Base-by-base conservation (phyloP, 2,329 filamentous ascomycete species). In the Allantophomopsis lycopodina region DNA sequence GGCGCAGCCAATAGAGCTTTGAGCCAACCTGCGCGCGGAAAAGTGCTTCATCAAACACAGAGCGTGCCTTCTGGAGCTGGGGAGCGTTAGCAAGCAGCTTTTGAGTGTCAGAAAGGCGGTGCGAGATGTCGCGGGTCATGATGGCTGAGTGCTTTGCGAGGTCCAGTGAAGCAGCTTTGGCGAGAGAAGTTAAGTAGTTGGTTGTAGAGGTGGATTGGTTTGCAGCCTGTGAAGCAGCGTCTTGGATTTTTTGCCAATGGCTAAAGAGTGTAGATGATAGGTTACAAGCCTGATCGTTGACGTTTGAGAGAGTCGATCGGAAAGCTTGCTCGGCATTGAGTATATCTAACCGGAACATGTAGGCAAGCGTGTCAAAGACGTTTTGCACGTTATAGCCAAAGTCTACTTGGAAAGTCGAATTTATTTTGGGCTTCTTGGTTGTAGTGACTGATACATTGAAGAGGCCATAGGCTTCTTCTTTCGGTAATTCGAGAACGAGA, bases 331-430 rank as follows among this genome's bases (percentile, higher is more conserved):
- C 23, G 23, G 23, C 23, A 10, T 28, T 8, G 11, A 28, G 23
- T 10, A 28, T 28, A 28, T 28, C 23, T 28, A 10, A 28, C 3
- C 23, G 23, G 11, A 28, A 28, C 23, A 28, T 10, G 7, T 12
- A 28, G 23, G 23, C 23, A 41, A 42, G 36, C 48, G 54, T 7
- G 49, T 52, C 4, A 50, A 28, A 15, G 42, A 44, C 6, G 52
- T 48, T 3, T 51, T 30, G 28, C 42, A 40, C 14, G 42, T 31
- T 7, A 44, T 43, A 28, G 23, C 73, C 71, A 54, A 80, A 76
- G 52, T 77, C 68, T 21, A 80, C 58, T 32, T 68, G 65, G 52
- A 79, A 73, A 0, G 68, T 69, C 57, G 79, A 73, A 49, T 72
- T 72, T 45, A 79, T 64, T 53, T 66, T 71, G 17, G 76, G 76